Evolutionary conservation across 169 alveolate genomes (phyloP), one percentile per base, ranked within the genome.

Genomic region (Fabrea salina): DNA sequence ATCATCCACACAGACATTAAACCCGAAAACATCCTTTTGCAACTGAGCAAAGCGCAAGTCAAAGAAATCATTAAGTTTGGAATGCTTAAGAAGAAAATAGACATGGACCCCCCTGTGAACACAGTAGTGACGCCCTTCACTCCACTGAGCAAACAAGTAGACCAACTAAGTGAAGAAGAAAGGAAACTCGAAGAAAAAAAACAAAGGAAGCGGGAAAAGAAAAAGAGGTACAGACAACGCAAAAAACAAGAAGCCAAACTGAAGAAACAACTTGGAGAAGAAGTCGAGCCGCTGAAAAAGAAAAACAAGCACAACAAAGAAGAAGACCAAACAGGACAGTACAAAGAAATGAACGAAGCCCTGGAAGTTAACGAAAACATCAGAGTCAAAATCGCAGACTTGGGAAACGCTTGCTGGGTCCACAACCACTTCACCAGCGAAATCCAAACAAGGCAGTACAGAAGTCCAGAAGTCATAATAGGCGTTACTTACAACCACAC

Each of bases 361-460:
- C 67, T 13, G 30, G 53, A 44, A 44, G 16, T 86, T 1, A 87
- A 88, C 37, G 82, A 83, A 47, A 83, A 85, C 30, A 80, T 91
- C 13, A 80, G 84, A 47, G 80, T 92, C 0, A 96, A 96, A 87
- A 96, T 98, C 6, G 97, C 97, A 72, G 99, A 98, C 91, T 91
- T 98, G 80, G 99, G 99, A 3, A 98, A 98, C 84, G 98, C 99
- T 39, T 97, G 99, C 82, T 98, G 99, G 99, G 91, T 94, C 50
- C 89, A 96, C 82, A 96, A 97, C 84, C 98, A 97, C 76, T 97
- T 97, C 82, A 89, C 98, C 33, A 96, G 96, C n/a, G 98, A 96
- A 82, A 98, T 98, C 8, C 97, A 98, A 80, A 98, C 99, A 27
- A 86, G 99, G 61, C 98, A 97, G 86, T 98, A 98, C 90, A 80